phyloP scores from a whole-genome alignment of 1,139 yeast genomes.

The Lodderomyces elongisporus region DNA sequence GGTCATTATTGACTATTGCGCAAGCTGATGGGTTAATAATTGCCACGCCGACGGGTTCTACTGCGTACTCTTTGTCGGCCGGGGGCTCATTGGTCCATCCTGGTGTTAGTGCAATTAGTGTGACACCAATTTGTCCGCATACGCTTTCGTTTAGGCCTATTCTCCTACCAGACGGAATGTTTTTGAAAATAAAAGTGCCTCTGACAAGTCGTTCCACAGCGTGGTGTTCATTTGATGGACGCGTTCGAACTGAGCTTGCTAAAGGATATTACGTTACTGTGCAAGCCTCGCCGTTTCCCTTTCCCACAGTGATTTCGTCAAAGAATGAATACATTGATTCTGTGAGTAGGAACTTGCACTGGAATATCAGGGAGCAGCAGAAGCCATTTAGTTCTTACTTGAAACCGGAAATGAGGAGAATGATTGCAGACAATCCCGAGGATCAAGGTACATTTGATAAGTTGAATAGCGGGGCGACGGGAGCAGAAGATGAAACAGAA shows the following conservation, averaged over 20 bases:
- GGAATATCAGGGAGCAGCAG: constrained; percentile 83
- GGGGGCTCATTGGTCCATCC: constrained; percentile 92
- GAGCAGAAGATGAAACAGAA: constrained; percentile 10
- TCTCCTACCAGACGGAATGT: constrained; percentile 80
- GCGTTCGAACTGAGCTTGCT: constrained; percentile 62
- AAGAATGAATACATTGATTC: constrained; percentile 78
- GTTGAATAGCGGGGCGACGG: not conserved
- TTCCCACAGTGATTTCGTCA: constrained; percentile 76
- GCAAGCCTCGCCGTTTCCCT: constrained; percentile 75
- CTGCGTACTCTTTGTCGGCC: constrained; percentile 85
- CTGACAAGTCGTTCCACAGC: constrained; percentile 67
- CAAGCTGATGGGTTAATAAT: constrained; percentile 88
- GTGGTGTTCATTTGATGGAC: constrained; percentile 90
- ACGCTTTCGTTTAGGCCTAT: constrained; percentile 85
- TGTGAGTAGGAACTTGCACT: constrained; percentile 75
- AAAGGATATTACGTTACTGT: constrained; percentile 76
- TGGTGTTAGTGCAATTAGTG: constrained; percentile 80
- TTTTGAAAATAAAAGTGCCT: constrained; percentile 70
- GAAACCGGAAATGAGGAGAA: constrained; percentile 10
- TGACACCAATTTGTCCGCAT: constrained; percentile 91
- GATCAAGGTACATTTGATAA: constrained; percentile 1
- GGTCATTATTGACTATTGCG: constrained; percentile 71
- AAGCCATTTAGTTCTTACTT: constrained; percentile 49
- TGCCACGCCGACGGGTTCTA: constrained; percentile 76
- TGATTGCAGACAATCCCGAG: constrained; percentile 6